Evolutionary conservation across 768 basidiomycete species (phyloP), one percentile per base, ranked within the genome.

Genomic region (Termitomyces titanicus): DNA sequence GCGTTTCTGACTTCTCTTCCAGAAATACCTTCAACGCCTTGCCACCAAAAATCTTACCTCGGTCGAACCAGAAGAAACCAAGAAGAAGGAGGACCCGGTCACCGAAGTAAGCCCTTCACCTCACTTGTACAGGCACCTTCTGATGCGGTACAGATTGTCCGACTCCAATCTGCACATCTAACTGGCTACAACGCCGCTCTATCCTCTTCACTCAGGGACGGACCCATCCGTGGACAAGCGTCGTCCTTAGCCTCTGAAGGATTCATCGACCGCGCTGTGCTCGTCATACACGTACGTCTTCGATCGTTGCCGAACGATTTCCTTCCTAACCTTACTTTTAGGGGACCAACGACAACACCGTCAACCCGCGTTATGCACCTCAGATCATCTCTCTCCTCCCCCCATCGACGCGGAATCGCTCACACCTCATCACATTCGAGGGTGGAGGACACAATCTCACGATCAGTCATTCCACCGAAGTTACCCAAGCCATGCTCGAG

Each of bases 161-260:
- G 88, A n/a, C 72, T 89, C 12, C 89, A 91, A 69, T 86, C 86
- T 0, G 89, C 89, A 1, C 84, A 89, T 63, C 76, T 91, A 5
- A 80, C 85, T 0, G 82, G 89, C 4, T 91, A 83, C 66, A 89
- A 91, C 59, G 78, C 81, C 20, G 89, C 89, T 0, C 71, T 91
- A n/a, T 88, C 88, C 0, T 89, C 88, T 5, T 88, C 84, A 3
- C 72, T 91, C 24, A 79, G 88, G 33, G 80, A 86, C 37, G 88
- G 88, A 1, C 88, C 89, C 13, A 73, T 90, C 27, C 82, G 88
- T 37, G 86, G 86, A 5, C 79, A 84, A 52, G 69, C 68, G 1
- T 66, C 77, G 1, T 72, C 83, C 3, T 89, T 89, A 61, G 66
- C 74, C 25, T 74, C 79, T 0, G 71, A 76, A 15, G 79, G 75